Evolutionary conservation across 306 rosid species (phyloP).

Genomic region (Lotus japonicus): DNA sequence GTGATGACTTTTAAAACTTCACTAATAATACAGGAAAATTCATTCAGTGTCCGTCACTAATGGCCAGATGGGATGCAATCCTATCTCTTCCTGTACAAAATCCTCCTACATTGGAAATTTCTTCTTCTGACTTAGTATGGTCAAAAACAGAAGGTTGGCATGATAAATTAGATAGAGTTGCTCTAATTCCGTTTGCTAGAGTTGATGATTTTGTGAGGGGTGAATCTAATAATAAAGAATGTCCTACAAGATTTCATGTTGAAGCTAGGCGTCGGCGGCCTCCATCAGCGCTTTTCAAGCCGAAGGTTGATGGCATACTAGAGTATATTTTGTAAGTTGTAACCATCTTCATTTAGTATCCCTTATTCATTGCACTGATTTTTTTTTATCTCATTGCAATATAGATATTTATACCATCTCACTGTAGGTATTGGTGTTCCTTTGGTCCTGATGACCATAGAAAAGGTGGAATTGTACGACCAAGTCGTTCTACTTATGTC

Average conservation of each 20-base stretch:
- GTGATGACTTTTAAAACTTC: not conserved
- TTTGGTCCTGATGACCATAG: slow-evolving; percentile 96
- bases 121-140: slow-evolving; percentile 68
- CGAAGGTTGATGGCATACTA: slow-evolving; percentile 85
- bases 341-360: not conserved
- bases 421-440: slow-evolving; percentile 90
- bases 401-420: slow-evolving; percentile 10
- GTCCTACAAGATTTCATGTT: slow-evolving; percentile 87
- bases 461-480: slow-evolving; percentile 70
- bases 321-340: slow-evolving; percentile 85
- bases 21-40: not conserved
- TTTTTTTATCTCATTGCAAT: not conserved
- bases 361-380: not conserved
- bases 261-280: slow-evolving; percentile 72
- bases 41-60: slow-evolving; percentile 14
- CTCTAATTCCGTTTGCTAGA: slow-evolving; percentile 79
- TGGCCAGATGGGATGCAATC: slow-evolving; percentile 98
- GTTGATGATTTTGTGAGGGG: slow-evolving; percentile 89
- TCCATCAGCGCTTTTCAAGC: slow-evolving; percentile 52
- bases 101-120: slow-evolving; percentile 75
- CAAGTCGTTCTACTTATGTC: slow-evolving; percentile 67
- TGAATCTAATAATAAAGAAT: slow-evolving; percentile 66
- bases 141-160: slow-evolving; percentile 93
- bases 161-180: slow-evolving; percentile 75
- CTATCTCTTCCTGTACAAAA: slow-evolving; percentile 90